Conservation (phyloP, 2,329 filamentous ascomycete species). For the Rugonectria rugulosa region DNA sequence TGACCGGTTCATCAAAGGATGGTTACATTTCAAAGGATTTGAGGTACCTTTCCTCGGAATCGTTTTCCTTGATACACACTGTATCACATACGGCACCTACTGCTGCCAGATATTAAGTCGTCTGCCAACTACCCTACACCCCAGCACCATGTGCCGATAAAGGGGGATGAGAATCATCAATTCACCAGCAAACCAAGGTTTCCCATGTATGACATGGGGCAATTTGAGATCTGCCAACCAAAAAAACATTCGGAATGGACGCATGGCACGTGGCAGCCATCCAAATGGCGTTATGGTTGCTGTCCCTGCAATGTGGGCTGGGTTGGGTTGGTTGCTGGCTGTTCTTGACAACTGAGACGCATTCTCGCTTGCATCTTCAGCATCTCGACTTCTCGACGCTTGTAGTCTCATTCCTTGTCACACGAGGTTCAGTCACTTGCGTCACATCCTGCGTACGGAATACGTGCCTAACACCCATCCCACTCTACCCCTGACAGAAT, state of each 20-base stretch:
- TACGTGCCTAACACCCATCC: too few species aligned
- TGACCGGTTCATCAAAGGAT: slow-evolving; percentile 25
- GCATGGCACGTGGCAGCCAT: slow-evolving; percentile 15
- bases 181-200: slow-evolving; percentile 23
- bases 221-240: slow-evolving; percentile 16
- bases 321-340: background rate
- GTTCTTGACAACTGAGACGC: background rate
- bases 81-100: too few species aligned
- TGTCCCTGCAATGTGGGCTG: background rate
- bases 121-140: slow-evolving; percentile 13
- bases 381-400: background rate
- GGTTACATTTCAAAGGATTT: slow-evolving; percentile 6
- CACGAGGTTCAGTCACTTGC: slow-evolving; percentile 4
- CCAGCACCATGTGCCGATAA: background rate
- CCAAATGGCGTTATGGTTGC: slow-evolving; percentile 3
- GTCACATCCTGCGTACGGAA: background rate
- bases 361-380: background rate
- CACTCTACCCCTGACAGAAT: slow-evolving; percentile 7
- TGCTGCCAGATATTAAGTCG: too few species aligned
- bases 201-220: slow-evolving; percentile 26
- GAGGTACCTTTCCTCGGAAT: too few species aligned
- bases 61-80: too few species aligned
- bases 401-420: slow-evolving; percentile 3
- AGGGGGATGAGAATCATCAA: slow-evolving; percentile 7
- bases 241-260: slow-evolving; percentile 3